Base-by-base conservation (phyloP, 495 filamentous ascomycete species). In the Sphaerosporella brunnea region DNA sequence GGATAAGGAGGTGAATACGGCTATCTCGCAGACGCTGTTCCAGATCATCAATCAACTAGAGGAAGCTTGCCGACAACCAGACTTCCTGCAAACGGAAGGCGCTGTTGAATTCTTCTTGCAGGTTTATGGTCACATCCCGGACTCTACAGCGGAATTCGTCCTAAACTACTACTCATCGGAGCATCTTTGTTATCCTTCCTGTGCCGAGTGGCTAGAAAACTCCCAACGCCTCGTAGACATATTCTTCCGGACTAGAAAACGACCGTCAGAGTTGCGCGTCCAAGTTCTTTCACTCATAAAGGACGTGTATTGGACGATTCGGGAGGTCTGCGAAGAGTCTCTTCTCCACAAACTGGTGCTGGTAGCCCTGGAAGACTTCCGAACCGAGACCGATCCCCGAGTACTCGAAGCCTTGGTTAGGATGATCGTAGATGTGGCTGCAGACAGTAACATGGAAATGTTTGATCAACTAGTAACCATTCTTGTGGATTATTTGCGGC, bases 81-180 rank as follows among this genome's bases (percentile, higher is more conserved):
- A 73, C 18, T 68, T 76, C 42, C 54, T 73, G 13, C 75, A 79
- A 45, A 68, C 69, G 42, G 73, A 74, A 44, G 68, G 72, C 23
- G 71, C 84, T 20, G 72, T 85, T 51, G 62, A 71, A 4, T 87
- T 88, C 59, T 82, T 86, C 55, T 64, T 73, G 43, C 66, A 71
- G 40, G 67, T 81, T 24, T 69, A 71, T 45, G 61, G 61, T 4
- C 68, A 69, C 23, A 64, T 81, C 16, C 73, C 72, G 3, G 69
- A 82, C 53, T 71, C 73, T 2, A 68, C 72, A 10, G 75, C 72
- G 1, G 65, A 68, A 24, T 56, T 74, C 5, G 63, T 82, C 20
- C 67, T 82, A 30, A 68, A 73, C 10, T 67, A 78, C 51, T 77
- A 74, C 49, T 65, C 65, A 23, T 68, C 78, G 50, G 71, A 73